phyloP scores from a whole-genome alignment of 176 grass and related monocot genomes.

The Aegilops longissima region DNA sequence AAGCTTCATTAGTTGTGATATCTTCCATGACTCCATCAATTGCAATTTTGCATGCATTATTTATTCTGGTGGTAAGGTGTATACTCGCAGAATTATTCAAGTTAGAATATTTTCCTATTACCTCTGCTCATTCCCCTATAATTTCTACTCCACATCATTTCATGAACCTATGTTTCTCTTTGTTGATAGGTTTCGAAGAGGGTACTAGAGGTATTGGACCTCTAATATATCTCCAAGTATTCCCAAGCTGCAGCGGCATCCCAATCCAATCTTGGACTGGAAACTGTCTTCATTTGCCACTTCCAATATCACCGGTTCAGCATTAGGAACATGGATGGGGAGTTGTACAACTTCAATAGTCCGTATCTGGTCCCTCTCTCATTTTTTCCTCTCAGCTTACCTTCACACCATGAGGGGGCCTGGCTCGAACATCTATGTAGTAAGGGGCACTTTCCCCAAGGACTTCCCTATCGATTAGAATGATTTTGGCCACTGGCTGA shows the following conservation, averaged over 20 bases:
- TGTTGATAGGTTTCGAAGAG: too few relatives aligned
- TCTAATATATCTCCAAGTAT: conserved; percentile 45
- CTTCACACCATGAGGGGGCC: conserved; percentile 38
- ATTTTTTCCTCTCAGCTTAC: conserved; percentile 55
- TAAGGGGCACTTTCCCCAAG: conserved; percentile 50
- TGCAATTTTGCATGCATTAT: too few relatives aligned
- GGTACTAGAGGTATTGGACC: conserved; percentile 33
- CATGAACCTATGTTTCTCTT: too few relatives aligned
- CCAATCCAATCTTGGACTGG: conserved; percentile 39
- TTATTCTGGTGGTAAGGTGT: too few relatives aligned
- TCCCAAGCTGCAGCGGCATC: conserved; percentile 42
- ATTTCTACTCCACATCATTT: too few relatives aligned
- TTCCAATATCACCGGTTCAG: conserved; percentile 52
- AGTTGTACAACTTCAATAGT: conserved; percentile 15
- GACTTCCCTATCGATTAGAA: conserved; percentile 34
- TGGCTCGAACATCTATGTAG: conserved; percentile 46
- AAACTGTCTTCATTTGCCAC: conserved; percentile 59
- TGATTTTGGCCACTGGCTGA: conserved; percentile 45
- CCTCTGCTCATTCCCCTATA: too few relatives aligned
- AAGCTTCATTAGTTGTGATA: too few relatives aligned
- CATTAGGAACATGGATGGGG: conserved; percentile 50
- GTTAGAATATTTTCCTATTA: too few relatives aligned
- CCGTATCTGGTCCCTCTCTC: conserved; percentile 40
- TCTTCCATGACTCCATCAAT: too few relatives aligned
- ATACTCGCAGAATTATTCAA: too few relatives aligned